A percentile compares a stretch with the other conserved stretches of the same genome.
These are phyloP conservation scores for Camellia oleifera DNA, from an alignment of 179 eudicot genomes.

Conservation along the genomic window DNA sequence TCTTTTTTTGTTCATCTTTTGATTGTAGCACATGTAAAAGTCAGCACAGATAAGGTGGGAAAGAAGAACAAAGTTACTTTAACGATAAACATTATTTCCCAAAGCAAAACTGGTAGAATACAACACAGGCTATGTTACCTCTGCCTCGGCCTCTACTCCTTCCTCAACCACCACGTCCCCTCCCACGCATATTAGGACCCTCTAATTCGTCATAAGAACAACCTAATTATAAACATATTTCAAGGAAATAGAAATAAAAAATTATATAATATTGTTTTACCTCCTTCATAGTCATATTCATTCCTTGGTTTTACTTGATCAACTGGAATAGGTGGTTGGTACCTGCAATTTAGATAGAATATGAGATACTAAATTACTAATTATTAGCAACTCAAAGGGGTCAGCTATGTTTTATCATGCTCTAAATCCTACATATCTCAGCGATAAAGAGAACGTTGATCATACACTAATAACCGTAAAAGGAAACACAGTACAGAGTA, in stretches of 20 bases:
- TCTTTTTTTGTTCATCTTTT: not conserved
- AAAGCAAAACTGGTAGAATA: not conserved
- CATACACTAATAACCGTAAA: not conserved
- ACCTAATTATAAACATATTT: not conserved
- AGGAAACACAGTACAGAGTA: not conserved
- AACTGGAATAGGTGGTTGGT: constrained; percentile 57
- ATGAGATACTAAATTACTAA: not conserved
- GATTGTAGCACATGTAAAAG: not conserved
- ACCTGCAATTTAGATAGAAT: constrained; percentile 31
- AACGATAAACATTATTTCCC: not conserved
- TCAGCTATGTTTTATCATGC: not conserved
- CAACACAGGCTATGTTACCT: constrained; percentile 12
- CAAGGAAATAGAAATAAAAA: not conserved
- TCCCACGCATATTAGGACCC: constrained; percentile 38
- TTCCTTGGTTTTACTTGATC: constrained; percentile 53
- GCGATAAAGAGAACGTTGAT: not conserved
- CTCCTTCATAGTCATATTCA: constrained; percentile 48
- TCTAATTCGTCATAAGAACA: constrained; percentile 25
- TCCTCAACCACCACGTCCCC: constrained; percentile 55
- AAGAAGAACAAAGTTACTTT: not conserved
- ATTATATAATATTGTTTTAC: constrained; percentile 15
- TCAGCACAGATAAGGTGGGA: not conserved
- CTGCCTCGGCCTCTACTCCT: constrained; percentile 38
- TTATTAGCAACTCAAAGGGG: not conserved
- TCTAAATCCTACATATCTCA: not conserved